A percentile compares a stretch with the other conserved stretches of the same genome.
phyloP scores from a whole-genome alignment of 1,139 yeast species.

The Geotrichum europaeum region DNA sequence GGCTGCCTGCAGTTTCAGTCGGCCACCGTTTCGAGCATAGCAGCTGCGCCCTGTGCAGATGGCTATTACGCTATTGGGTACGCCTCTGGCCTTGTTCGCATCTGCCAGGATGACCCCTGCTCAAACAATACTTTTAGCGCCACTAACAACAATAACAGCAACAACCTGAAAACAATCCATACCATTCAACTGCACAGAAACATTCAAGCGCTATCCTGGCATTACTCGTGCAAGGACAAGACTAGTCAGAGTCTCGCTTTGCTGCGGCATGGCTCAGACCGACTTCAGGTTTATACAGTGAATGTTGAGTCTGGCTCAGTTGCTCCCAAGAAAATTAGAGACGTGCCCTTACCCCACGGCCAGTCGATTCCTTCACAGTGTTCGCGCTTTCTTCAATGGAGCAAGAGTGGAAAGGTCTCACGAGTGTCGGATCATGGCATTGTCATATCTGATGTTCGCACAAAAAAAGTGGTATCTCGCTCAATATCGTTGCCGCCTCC shows the following conservation, averaged over 20 bases:
- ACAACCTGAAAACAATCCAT: slow-evolving; percentile 6
- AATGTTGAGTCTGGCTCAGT: slow-evolving; percentile 5
- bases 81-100: slow-evolving; percentile 15
- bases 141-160: neutral
- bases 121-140: neutral
- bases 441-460: slow-evolving; percentile 16
- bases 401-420: slow-evolving; percentile 17
- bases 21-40: slow-evolving; percentile 15
- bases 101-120: slow-evolving; percentile 7
- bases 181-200: slow-evolving; percentile 10
- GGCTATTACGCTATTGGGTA: slow-evolving; percentile 17
- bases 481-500: slow-evolving; percentile 11
- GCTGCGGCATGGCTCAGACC: slow-evolving; percentile 13
- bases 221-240: slow-evolving; percentile 15
- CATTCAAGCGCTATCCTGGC: slow-evolving; percentile 16
- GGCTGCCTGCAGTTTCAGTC: slow-evolving; percentile 1
- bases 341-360: slow-evolving; percentile 13
- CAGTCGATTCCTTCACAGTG: slow-evolving; percentile 12
- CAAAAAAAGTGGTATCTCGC: slow-evolving; percentile 14
- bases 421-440: slow-evolving; percentile 13
- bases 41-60: slow-evolving; percentile 18
- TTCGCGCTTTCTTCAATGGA: slow-evolving; percentile 16
- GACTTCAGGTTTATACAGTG: slow-evolving; percentile 15
- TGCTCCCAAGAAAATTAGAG: slow-evolving; percentile 15
- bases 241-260: slow-evolving; percentile 15